Percentiles rank a stretch among this genome's conserved stretches.
Conservation (phyloP, 495 filamentous ascomycete species). For the Cetradonia linearis region DNA sequence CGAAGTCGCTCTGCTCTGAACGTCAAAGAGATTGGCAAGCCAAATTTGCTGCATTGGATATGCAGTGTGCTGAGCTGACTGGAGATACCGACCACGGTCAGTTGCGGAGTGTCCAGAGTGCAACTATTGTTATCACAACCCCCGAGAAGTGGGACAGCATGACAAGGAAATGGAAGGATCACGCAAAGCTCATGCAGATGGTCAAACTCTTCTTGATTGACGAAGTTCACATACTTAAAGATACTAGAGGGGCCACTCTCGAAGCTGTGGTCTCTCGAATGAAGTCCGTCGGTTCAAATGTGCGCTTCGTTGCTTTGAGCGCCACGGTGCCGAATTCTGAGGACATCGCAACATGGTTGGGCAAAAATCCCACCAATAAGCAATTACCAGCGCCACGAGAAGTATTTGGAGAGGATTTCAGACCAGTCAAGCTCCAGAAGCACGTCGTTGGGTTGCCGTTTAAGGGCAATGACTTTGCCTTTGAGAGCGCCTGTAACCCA, state of each 20-base stretch:
- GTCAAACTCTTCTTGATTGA: slow-evolving; percentile 91
- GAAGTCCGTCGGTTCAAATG: slow-evolving; percentile 79
- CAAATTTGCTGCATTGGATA: slow-evolving; percentile 66
- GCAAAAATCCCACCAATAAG: slow-evolving; percentile 56
- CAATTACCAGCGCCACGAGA: slow-evolving; percentile 61
- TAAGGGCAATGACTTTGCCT: slow-evolving; percentile 68
- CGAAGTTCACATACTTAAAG: slow-evolving; percentile 92
- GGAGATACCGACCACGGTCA: slow-evolving; percentile 78
- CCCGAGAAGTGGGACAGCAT: slow-evolving; percentile 99
- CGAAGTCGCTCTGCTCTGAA: slow-evolving; percentile 85
- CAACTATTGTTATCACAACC: slow-evolving; percentile 89
- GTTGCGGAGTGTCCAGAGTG: slow-evolving; percentile 62
- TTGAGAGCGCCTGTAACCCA: slow-evolving; percentile 67
- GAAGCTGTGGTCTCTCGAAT: slow-evolving; percentile 96
- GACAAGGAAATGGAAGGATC: slow-evolving; percentile 91
- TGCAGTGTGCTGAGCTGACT: slow-evolving; percentile 78
- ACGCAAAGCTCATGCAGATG: slow-evolving; percentile 69
- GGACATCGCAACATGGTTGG: slow-evolving; percentile 90
- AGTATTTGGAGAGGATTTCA: slow-evolving; percentile 83
- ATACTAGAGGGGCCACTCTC: slow-evolving; percentile 76
- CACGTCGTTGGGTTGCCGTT: slow-evolving; percentile 68
- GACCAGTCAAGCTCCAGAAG: slow-evolving; percentile 80
- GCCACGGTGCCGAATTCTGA: slow-evolving; percentile 89
- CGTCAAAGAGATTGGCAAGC: slow-evolving; percentile 71
- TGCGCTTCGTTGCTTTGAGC: slow-evolving; percentile 85